Evolutionary conservation across 176 grass and related monocot species (phyloP).

Genomic region (Coix lacrymajobi): DNA sequence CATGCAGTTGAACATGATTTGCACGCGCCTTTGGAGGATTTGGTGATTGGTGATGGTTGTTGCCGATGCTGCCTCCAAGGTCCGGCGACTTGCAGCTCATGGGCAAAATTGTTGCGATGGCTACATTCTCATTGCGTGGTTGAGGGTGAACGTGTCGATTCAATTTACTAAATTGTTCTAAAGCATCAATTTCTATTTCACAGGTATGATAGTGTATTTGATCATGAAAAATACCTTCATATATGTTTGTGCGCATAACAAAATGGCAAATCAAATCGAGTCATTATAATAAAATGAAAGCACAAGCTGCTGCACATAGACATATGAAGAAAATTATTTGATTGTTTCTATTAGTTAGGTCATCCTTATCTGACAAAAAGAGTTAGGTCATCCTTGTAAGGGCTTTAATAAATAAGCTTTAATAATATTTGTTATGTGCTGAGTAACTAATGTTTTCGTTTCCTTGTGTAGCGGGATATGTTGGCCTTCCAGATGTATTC

Average conservation of each 20-base stretch:
- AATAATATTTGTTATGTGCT: neutral
- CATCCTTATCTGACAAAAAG: no score
- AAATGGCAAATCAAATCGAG: neutral
- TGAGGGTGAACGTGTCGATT: no score
- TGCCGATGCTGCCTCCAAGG: no score
- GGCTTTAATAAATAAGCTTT: neutral
- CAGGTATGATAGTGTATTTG: neutral
- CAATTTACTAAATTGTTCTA: neutral
- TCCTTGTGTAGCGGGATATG: constrained; percentile 77
- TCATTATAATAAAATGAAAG: neutral
- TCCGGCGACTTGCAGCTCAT: no score
- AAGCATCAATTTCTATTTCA: neutral
- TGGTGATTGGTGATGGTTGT: no score
- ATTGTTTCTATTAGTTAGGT: neutral
- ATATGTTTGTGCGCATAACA: neutral
- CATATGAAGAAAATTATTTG: neutral
- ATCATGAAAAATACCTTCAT: neutral
- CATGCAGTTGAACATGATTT: no score
- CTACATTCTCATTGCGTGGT: no score
- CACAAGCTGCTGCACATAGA: neutral
- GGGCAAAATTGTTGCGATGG: no score
- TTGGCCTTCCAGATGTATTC: constrained; percentile 90
- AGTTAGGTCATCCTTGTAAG: neutral
- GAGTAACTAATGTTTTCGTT: constrained; percentile 14
- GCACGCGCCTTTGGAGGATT: no score